These are phyloP conservation scores for Xerocomus spinulosus DNA, from an alignment of 768 basidiomycete genomes.

Conservation along the genomic window DNA sequence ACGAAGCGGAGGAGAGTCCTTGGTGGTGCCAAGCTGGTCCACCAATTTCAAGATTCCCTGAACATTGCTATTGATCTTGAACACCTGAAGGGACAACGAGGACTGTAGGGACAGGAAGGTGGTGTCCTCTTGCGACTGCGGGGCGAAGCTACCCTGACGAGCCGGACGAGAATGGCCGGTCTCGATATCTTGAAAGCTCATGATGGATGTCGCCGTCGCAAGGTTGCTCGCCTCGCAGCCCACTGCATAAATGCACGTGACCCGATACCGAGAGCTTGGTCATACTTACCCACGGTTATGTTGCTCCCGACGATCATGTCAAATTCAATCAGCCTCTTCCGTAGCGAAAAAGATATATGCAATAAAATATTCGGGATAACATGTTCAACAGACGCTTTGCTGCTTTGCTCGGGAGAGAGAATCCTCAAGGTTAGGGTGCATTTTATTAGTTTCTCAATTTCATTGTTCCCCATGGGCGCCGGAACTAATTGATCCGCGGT, in stretches of 20 bases:
- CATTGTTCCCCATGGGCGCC: background rate
- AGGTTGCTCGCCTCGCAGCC: constrained; percentile 4
- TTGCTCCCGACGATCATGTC: background rate
- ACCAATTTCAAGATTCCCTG: constrained; percentile 94
- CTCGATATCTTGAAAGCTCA: constrained; percentile 53
- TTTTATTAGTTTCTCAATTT: too few species aligned
- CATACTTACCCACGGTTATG: too few species aligned
- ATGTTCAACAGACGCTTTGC: too few species aligned
- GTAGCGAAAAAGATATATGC: too few species aligned
- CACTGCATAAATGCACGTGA: constrained; percentile 11
- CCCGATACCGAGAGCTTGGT: background rate
- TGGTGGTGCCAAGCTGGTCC: constrained; percentile 85
- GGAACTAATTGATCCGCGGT: background rate
- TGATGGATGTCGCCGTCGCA: constrained; percentile 12
- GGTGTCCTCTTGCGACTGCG: constrained; percentile 57
- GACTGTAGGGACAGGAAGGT: constrained; percentile 73
- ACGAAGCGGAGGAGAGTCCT: constrained; percentile 74
- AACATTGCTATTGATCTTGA: constrained; percentile 98
- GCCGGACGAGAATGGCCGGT: constrained; percentile 35
- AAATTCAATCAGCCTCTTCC: too few species aligned
- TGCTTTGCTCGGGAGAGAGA: too few species aligned
- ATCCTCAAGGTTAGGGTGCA: too few species aligned
- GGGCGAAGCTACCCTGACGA: constrained; percentile 20
- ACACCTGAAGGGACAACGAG: constrained; percentile 86
- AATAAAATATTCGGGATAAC: too few species aligned